Evolutionary conservation across 768 basidiomycete species (phyloP).

Genomic region (Russula sp.): DNA sequence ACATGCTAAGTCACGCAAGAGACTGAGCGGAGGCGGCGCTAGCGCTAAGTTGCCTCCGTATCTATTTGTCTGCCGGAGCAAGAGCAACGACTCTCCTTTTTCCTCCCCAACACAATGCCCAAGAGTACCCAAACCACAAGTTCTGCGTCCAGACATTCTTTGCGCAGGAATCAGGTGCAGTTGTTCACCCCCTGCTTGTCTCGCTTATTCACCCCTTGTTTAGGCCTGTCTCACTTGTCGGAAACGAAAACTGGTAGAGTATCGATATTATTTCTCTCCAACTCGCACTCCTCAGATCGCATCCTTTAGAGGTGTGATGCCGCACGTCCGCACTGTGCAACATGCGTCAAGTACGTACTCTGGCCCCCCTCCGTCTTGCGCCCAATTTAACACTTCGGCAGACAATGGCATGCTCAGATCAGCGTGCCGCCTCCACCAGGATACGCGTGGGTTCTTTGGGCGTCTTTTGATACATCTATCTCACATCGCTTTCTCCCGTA

Average conservation of each 20-base stretch:
- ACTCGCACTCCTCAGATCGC: slow-evolving; percentile 18
- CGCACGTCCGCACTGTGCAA: slow-evolving; percentile 78
- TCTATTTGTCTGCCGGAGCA: not conserved
- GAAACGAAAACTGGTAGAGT: slow-evolving; percentile 73
- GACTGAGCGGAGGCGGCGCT: no score
- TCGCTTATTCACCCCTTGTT: slow-evolving; percentile 21
- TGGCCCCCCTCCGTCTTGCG: not conserved
- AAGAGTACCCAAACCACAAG: slow-evolving; percentile 48
- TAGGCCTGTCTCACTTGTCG: slow-evolving; percentile 82
- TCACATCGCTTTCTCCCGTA: slow-evolving; percentile 35
- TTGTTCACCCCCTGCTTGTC: slow-evolving; percentile 7
- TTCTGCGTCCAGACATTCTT: slow-evolving; percentile 50
- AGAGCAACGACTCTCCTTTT: slow-evolving; percentile 1
- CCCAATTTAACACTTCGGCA: slow-evolving; percentile 35
- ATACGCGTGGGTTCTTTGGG: slow-evolving; percentile 59
- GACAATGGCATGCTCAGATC: slow-evolving; percentile 78
- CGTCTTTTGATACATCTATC: slow-evolving; percentile 19
- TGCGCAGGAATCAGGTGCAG: slow-evolving; percentile 73
- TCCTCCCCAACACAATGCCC: slow-evolving; percentile 51
- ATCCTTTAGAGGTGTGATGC: slow-evolving; percentile 78
- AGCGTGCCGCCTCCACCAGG: slow-evolving; percentile 84
- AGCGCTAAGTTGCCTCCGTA: no score
- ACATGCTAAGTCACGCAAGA: no score
- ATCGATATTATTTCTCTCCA: slow-evolving; percentile 1
- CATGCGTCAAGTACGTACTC: slow-evolving; percentile 70